Evolutionary conservation across 2,329 filamentous ascomycete species (phyloP).

Genomic region (Aspergillus pseudoglaucus): DNA sequence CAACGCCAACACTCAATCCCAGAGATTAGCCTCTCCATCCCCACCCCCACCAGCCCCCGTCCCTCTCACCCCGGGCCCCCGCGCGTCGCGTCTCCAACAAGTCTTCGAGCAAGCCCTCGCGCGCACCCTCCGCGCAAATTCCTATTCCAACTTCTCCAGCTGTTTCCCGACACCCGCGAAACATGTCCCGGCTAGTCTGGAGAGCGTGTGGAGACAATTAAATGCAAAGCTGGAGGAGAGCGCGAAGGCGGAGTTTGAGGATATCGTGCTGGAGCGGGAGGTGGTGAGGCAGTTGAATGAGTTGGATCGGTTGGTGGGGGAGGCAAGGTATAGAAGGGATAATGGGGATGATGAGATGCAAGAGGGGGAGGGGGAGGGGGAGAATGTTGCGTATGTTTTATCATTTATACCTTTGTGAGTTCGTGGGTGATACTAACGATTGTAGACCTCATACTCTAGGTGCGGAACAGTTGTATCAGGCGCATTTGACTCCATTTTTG

Average conservation of each 20-base stretch:
- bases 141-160: slow-evolving; percentile 54
- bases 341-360: slow-evolving; percentile 12
- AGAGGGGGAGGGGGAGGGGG: slow-evolving; percentile 29
- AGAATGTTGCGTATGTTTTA: slow-evolving; percentile 42
- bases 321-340: slow-evolving; percentile 50
- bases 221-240: slow-evolving; percentile 53
- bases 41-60: slow-evolving; percentile 49
- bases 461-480: slow-evolving; percentile 50
- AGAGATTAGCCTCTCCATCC: slow-evolving; percentile 37
- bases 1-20: slow-evolving; percentile 9
- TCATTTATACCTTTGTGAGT: slow-evolving; percentile 2
- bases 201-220: slow-evolving; percentile 53
- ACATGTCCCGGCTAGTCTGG: slow-evolving; percentile 51
- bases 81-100: slow-evolving; percentile 54
- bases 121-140: slow-evolving; percentile 56
- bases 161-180: slow-evolving; percentile 59
- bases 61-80: slow-evolving; percentile 51
- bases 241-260: slow-evolving; percentile 55
- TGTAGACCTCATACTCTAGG: slow-evolving; percentile 53
- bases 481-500: slow-evolving; percentile 54
- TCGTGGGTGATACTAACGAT: background rate
- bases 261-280: slow-evolving; percentile 50
- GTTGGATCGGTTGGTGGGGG: slow-evolving; percentile 53
- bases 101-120: slow-evolving; percentile 55
- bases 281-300: slow-evolving; percentile 55